Evolutionary conservation across 2,329 filamentous ascomycete species (phyloP), one percentile per base, ranked within the genome.

Genomic region (Fusarium annulatum): DNA sequence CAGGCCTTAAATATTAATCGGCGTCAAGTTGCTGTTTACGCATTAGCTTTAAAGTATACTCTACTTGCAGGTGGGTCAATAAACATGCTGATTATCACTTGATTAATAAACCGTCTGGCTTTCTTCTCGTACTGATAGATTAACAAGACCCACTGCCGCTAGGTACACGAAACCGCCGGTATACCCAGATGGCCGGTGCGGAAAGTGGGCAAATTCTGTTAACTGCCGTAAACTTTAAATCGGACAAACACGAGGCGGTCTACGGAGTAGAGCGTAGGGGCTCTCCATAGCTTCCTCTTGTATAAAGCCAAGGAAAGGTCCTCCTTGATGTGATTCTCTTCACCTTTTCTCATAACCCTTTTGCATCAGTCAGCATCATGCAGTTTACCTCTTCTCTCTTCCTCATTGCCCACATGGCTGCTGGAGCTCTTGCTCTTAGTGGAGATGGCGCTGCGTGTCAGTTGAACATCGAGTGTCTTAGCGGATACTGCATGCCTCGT

Each of bases 321-420:
- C 46, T 33, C 3, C 0, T 49, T n/a, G 10, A 49, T 3, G 5
- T n/a, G 7, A 14, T 3, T 0, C 28, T 49, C 28, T 12, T 33
- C 21, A 5, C 7, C 15, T 1, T 48, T n/a, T 28, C 12, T 2
- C 5, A 33, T 14, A 3, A 33, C 12, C 7, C 21, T 49, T 23
- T 18, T 2, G 2, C 28, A 49, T n/a, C 15, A 18, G 0, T n/a
- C 21, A 14, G 10, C 28, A 49, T 49, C 15, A 49, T 49, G 46
- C 9, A 49, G 28, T 14, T 49, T 3, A 12, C 46, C 7, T 33
- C 28, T 18, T n/a, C 28, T 7, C 46, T 49, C 15, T 49, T 33
- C 3, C 21, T 33, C 10, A 18, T 49, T 12, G 46, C 28, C 21
- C 21, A 49, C 3, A 16, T 49, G 28, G 46, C 46, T 49, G 2